Percentiles rank a stretch among this genome's conserved stretches.
Evolutionary conservation across 2,329 filamentous ascomycete species (phyloP).

Genomic region (Calonectria multiphialidica): DNA sequence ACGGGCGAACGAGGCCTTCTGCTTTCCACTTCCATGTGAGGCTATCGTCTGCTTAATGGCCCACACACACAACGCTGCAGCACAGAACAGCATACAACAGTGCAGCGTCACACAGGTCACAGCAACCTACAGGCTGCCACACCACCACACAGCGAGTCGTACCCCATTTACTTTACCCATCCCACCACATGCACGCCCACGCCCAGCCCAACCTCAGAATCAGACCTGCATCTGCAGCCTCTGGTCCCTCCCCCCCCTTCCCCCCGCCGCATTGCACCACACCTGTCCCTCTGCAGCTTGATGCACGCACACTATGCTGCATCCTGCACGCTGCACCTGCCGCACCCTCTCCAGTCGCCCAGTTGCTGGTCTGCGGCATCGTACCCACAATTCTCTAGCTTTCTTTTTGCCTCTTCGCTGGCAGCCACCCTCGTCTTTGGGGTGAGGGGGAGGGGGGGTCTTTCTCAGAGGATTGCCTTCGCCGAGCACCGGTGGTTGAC

Average conservation of each 20-base stretch:
- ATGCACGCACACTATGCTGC: conserved; percentile 9
- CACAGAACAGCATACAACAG: conserved; percentile 10
- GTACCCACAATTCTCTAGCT: conserved; percentile 18
- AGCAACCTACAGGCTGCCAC: conserved; percentile 1
- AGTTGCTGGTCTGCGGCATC: conserved; percentile 16
- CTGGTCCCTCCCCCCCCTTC: too few relatives aligned
- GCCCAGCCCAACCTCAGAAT: conserved; percentile 15
- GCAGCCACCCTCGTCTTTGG: conserved; percentile 10
- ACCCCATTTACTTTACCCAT: neutral
- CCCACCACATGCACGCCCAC: conserved; percentile 3
- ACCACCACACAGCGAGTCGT: conserved; percentile 14
- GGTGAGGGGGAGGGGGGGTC: neutral
- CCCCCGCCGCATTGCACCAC: conserved; percentile 23
- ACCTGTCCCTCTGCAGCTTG: conserved; percentile 15
- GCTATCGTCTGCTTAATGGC: conserved; percentile 11
- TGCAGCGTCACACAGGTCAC: conserved; percentile 17
- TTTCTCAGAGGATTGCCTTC: neutral
- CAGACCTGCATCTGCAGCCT: conserved; percentile 24
- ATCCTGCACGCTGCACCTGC: conserved; percentile 7
- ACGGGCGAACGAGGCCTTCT: neutral
- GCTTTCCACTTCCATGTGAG: neutral
- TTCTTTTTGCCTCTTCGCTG: conserved; percentile 20
- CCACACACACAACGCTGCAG: conserved; percentile 13
- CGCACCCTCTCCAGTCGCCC: conserved; percentile 16
- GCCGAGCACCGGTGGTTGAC: neutral